Evolutionary conservation across 1,284 basidiomycete species (phyloP), one percentile per base, ranked within the genome.

Genomic region (Moesziomyces aphidis): DNA sequence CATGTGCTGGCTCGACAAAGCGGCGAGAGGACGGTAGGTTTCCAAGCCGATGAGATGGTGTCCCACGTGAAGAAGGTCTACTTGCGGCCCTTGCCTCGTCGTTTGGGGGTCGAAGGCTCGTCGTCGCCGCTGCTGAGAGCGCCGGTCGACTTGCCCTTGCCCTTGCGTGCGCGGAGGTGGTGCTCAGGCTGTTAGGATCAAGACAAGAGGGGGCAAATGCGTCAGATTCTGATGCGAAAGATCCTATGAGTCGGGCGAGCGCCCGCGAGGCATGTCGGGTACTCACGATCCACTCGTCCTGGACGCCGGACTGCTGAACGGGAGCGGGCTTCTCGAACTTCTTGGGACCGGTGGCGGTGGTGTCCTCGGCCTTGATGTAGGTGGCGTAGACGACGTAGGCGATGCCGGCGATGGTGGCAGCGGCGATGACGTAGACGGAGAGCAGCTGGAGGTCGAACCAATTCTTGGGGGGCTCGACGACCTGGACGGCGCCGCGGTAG

Each of bases 401-500:
- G 24, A 69, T 42, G 34, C 66, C 73, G 11, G 50, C 76, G 49
- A 75, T 34, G 22, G 72, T 45, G 13, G 69, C 75, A 36, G 61
- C 39, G 24, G 61, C 49, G 44, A 82, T 55, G 17, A 67, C 51
- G 67, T 82, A 83, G 11, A 82, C 66, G 15, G 78, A 80, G 43
- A 83, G 65, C 31, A 81, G 70, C 65, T 83, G 79, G 6, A 73
- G 68, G 64, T 84, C 82, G 58, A 80, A 76, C 68, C 76, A 77
- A 58, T 77, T 77, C 65, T 80, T 81, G 28, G 73, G 63, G 22
- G 82, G 82, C 70, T 84, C 82, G 44, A 80, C 65, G 43, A 84
- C 81, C 44, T 75, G 73, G 22, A 84, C 82, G 10, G 57, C 53
- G 55, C 82, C 82, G 22, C 70, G 68, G 61, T 82, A 83, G 45